Conservation (phyloP, 768 basidiomycete genomes). For the Fistulinella prunicolor region DNA sequence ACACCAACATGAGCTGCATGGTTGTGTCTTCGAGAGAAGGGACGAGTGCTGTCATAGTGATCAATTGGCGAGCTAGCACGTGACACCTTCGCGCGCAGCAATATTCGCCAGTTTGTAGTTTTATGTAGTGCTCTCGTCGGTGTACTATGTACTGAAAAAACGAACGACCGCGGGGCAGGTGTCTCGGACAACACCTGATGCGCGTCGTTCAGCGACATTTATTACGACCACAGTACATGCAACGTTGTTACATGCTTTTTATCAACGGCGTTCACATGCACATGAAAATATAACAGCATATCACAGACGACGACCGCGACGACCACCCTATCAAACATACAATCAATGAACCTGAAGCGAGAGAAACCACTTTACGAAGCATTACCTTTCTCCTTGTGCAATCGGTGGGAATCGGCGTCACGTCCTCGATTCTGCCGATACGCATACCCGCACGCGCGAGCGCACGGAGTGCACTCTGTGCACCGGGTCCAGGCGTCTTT, state of each 20-base stretch:
- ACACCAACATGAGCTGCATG: constrained; percentile 53
- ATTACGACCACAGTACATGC: constrained; percentile 36
- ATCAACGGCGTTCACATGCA: constrained; percentile 11
- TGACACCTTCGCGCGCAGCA: background rate
- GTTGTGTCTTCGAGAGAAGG: too few relatives aligned
- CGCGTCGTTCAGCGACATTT: constrained; percentile 85
- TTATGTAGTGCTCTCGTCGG: too few relatives aligned
- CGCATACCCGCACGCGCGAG: constrained; percentile 98
- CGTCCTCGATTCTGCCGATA: constrained; percentile 98
- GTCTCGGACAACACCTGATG: constrained; percentile 56
- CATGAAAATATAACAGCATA: constrained; percentile 15
- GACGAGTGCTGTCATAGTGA: background rate
- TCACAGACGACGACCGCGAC: constrained; percentile 95
- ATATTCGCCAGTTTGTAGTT: background rate
- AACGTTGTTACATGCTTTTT: constrained; percentile 27
- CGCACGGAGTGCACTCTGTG: constrained; percentile 96
- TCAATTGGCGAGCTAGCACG: background rate
- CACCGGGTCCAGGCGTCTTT: constrained; percentile 98
- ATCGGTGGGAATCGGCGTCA: constrained; percentile 96
- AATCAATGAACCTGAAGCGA: constrained; percentile 2
- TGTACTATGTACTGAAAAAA: constrained; percentile 5
- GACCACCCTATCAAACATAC: constrained; percentile 73
- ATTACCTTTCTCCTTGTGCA: constrained; percentile 93
- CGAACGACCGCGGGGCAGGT: constrained; percentile 78
- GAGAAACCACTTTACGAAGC: background rate